These are phyloP conservation scores for Vicia faba DNA, from an alignment of 306 rosid species.

Conservation along the genomic window DNA sequence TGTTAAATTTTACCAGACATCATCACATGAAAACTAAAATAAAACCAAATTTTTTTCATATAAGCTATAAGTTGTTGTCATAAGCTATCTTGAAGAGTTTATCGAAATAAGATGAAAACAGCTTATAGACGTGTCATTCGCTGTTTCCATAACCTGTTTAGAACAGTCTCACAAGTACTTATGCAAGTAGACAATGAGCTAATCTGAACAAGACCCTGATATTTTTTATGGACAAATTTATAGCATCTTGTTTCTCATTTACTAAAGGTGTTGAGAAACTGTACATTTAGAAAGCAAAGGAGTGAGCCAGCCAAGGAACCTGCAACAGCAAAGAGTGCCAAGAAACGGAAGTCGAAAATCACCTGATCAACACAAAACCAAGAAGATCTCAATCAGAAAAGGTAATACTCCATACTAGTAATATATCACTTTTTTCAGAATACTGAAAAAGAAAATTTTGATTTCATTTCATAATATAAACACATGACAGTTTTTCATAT, in stretches of 20 bases:
- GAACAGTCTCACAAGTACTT: background rate
- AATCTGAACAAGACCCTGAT: background rate
- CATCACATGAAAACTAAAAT: background rate
- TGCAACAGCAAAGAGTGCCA: conserved; percentile 90
- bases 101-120: background rate
- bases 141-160: background rate
- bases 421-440: too few relatives aligned
- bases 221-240: background rate
- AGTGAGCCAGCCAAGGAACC: conserved; percentile 97
- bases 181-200: background rate
- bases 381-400: conserved; percentile 19
- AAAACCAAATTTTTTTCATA: background rate
- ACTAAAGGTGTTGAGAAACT: conserved; percentile 32
- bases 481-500: background rate
- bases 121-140: background rate
- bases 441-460: background rate
- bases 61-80: background rate
- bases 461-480: background rate
- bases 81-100: background rate
- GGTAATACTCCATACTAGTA: background rate
- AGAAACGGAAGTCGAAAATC: conserved; percentile 92
- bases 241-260: background rate
- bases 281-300: conserved; percentile 93
- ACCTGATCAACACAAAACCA: conserved; percentile 53
- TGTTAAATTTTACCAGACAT: background rate